Percentiles rank a stretch among this genome's conserved stretches.
phyloP scores from a whole-genome alignment of 441 rosid species.

The Isatis lusitanica region DNA sequence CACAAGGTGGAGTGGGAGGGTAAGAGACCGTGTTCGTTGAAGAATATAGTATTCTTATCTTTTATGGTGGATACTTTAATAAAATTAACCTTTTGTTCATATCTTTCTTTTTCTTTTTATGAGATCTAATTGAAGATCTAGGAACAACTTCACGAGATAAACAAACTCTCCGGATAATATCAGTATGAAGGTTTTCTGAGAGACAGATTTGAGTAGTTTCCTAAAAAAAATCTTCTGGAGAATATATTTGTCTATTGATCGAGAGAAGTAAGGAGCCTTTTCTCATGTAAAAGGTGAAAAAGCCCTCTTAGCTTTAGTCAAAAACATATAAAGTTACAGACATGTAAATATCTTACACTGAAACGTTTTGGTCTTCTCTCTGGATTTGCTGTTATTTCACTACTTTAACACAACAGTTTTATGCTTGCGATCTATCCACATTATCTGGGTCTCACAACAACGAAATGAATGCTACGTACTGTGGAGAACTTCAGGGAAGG shows the following conservation, averaged over 20 bases:
- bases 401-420: slow-evolving; percentile 66
- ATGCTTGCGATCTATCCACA: slow-evolving; percentile 75
- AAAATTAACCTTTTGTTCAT: too few relatives aligned
- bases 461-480: slow-evolving; percentile 82
- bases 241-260: slow-evolving; percentile 69
- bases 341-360: neutral
- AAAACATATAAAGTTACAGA: neutral
- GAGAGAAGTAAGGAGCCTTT: slow-evolving; percentile 81
- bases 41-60: too few relatives aligned
- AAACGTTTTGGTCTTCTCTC: neutral
- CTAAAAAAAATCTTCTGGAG: slow-evolving; percentile 53
- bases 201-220: slow-evolving; percentile 47
- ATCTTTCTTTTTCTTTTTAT: too few relatives aligned
- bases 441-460: slow-evolving; percentile 90
- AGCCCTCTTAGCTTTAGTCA: neutral
- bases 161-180: too few relatives aligned
- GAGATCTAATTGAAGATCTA: too few relatives aligned
- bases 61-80: too few relatives aligned
- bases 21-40: too few relatives aligned
- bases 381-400: slow-evolving; percentile 39
- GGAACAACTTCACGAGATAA: too few relatives aligned
- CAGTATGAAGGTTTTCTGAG: slow-evolving; percentile 53
- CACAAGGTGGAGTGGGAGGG: too few relatives aligned
- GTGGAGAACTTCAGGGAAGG: slow-evolving; percentile 71
- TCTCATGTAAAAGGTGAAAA: slow-evolving; percentile 61